These are phyloP conservation scores for Choanephora cucurbitarum DNA, from an alignment of 371 early-diverging fungal genomes.

Conservation along the genomic window DNA sequence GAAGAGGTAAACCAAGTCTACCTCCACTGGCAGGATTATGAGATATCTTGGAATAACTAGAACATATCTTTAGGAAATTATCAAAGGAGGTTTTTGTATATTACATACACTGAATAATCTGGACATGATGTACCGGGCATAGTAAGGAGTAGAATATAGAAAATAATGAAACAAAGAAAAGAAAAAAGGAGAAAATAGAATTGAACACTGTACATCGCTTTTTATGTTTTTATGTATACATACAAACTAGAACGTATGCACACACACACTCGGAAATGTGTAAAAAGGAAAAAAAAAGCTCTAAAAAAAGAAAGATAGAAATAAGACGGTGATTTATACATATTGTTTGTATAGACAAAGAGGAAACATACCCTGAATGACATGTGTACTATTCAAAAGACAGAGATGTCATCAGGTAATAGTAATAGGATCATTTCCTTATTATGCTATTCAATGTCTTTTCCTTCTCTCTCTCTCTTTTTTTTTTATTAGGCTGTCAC, in stretches of 20 bases:
- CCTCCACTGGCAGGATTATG: conserved; percentile 49
- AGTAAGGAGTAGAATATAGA: conserved; percentile 5
- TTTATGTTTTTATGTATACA: too few relatives aligned
- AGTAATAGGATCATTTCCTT: background rate
- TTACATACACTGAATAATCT: conserved; percentile 27
- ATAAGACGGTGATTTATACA: background rate
- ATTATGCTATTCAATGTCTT: too few relatives aligned
- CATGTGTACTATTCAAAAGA: too few relatives aligned
- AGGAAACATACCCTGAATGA: too few relatives aligned
- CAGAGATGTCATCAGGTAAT: too few relatives aligned
- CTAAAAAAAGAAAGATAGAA: background rate
- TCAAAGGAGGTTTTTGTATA: background rate
- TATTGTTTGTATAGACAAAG: background rate
- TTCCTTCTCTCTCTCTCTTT: too few relatives aligned
- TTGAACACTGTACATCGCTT: background rate
- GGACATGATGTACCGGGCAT: conserved; percentile 20
- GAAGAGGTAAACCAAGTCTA: conserved; percentile 40
- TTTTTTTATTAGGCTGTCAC: conserved; percentile 41
- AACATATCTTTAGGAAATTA: background rate
- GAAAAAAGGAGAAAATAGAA: conserved; percentile 12
- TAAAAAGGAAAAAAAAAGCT: background rate
- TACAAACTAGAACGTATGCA: too few relatives aligned
- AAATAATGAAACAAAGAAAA: conserved; percentile 5
- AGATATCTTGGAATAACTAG: conserved; percentile 29
- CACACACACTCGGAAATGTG: too few relatives aligned